Evolutionary conservation across 192 early-diverging fungal species (phyloP), one percentile per base, ranked within the genome.

Genomic region (Geranomyces michiganensis): DNA sequence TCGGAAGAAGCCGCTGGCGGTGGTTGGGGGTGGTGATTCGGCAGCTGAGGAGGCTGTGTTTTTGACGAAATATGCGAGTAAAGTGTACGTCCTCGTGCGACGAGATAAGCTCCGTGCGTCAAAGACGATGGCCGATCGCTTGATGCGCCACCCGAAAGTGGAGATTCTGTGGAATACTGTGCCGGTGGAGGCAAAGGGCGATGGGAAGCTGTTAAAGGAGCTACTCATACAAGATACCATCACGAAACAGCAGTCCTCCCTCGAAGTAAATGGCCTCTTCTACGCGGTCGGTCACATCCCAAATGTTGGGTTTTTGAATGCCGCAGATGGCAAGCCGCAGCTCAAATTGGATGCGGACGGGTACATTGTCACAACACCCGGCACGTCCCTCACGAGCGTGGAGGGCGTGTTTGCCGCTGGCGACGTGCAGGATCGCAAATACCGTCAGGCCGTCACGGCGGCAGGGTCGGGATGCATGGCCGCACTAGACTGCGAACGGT

Each of bases 211-310:
- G 49, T 83, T 99, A 67, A 85, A 84, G 30, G 75, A 82, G 1
- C 82, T 98, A 15, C 86, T 85, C 22, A 82, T 93, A 73, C 73
- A 92, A 81, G 87, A 95, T 78, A 95, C 92, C 64, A 81, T 86
- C 63, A 90, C 92, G 17, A 81, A 84, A 19, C 90, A 90, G 78
- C 81, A 53, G 29, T 72, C 81, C 67, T 81, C 88, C 24, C 78
- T 97, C 58, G 76, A 85, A 22, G 91, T 91, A 44, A 96, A 91
- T 67, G 97, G 97, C 45, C 81, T 99, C 62, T 98, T 99, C 80
- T 99, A 98, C 78, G 97, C 97, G 30, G 98, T 99, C 77, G 97
- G 97, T 48, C 97, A 99, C 79, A 86, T 79, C 33, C 96, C 96
- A 43, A 95, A 96, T 81, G 79, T 79, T 9, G 68, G 33, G 13